Conservation (phyloP, 768 basidiomycete genomes). For the Rhodotorula graminis region DNA sequence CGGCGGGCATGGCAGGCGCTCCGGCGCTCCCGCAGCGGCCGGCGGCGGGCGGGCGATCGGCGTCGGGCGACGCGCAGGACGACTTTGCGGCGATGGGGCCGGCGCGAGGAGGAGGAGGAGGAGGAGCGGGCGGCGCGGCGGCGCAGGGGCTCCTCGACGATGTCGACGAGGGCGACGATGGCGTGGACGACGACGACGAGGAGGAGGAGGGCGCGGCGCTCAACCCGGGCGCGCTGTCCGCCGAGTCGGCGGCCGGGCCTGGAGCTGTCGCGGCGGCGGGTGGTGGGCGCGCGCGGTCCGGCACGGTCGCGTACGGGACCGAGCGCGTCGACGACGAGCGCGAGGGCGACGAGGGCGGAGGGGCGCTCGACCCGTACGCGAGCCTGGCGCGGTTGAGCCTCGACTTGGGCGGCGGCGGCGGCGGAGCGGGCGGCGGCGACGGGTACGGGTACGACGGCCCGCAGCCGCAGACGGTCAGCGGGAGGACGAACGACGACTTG, state of each 20-base stretch:
- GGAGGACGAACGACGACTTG: constrained; percentile 17
- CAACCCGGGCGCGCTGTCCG: constrained; percentile 13
- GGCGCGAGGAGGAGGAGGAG: neutral
- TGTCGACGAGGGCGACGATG: constrained; percentile 22
- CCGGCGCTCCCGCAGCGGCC: neutral
- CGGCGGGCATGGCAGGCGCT: neutral
- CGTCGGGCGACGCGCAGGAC: constrained; percentile 12
- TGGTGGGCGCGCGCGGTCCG: too few relatives aligned
- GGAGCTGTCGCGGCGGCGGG: too few relatives aligned
- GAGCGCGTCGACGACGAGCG: neutral
- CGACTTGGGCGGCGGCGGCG: neutral
- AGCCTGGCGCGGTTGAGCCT: constrained; percentile 25
- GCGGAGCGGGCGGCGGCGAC: neutral
- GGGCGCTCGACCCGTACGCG: constrained; percentile 35
- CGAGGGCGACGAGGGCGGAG: neutral
- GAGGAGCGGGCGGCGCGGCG: neutral
- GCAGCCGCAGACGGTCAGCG: neutral
- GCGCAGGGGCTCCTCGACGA: constrained; percentile 7
- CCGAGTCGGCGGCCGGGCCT: neutral
- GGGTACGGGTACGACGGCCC: constrained; percentile 16
- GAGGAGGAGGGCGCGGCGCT: constrained; percentile 35
- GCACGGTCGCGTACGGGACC: too few relatives aligned
- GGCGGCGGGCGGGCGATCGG: constrained; percentile 7
- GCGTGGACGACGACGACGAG: constrained; percentile 33
- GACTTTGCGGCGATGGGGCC: constrained; percentile 9